Conservation (phyloP, 305 asterid species). For the Ilex paraguariensis region DNA sequence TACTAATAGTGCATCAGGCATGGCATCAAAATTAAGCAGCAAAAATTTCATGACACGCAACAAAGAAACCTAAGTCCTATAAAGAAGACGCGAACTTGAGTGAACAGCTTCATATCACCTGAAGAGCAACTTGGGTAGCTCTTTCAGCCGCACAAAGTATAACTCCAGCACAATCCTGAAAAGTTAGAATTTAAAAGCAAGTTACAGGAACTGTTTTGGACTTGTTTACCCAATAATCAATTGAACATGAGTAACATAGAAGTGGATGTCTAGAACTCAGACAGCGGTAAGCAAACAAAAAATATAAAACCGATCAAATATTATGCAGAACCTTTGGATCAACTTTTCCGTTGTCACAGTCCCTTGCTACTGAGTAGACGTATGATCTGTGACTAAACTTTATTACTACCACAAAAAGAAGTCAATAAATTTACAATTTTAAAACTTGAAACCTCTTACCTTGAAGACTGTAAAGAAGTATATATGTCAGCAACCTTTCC, state of each 20-base stretch:
- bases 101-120: constrained; percentile 37
- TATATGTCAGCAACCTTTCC: constrained; percentile 96
- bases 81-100: background rate
- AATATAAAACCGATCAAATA: background rate
- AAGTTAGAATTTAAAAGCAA: constrained; percentile 5
- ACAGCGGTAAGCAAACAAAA: background rate
- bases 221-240: no score
- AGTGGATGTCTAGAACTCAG: background rate
- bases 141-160: constrained; percentile 90
- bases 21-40: no score
- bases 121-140: constrained; percentile 99
- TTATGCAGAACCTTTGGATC: constrained; percentile 54
- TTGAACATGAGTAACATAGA: no score
- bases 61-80: no score
- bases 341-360: constrained; percentile 71
- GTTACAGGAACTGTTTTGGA: background rate
- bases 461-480: constrained; percentile 88
- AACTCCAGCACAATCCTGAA: constrained; percentile 96
- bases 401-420: background rate
- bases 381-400: constrained; percentile 53
- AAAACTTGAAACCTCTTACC: constrained; percentile 29
- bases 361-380: constrained; percentile 93
- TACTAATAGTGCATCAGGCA: no score
- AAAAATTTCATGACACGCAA: background rate
- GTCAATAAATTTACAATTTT: no score